Conservation (phyloP, 2,329 filamentous ascomycete species). For the Hawksworthiomyces lignivorus region DNA sequence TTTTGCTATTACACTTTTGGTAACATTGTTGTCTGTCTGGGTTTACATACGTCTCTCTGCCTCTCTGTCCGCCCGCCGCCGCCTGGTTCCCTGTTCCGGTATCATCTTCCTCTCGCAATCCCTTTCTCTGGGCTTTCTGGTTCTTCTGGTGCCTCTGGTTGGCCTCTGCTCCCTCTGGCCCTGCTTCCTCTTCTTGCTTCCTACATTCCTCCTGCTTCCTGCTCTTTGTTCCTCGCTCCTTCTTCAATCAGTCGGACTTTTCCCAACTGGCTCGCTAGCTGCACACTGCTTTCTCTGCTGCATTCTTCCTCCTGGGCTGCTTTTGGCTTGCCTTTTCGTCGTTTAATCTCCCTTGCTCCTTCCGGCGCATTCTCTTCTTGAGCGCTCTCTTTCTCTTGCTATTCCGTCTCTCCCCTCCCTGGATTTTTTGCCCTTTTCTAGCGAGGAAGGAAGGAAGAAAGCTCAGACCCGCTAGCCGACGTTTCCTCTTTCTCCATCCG, state of each 20-base stretch:
- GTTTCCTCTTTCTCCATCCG: conserved; percentile 5
- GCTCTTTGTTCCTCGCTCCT: neutral
- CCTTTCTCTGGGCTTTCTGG: neutral
- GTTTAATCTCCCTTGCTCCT: conserved; percentile 5
- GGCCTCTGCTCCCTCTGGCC: too few relatives aligned
- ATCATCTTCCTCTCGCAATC: conserved; percentile 7
- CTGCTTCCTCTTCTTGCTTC: neutral
- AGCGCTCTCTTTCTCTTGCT: conserved; percentile 1
- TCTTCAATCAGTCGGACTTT: too few relatives aligned
- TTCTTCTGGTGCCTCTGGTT: too few relatives aligned
- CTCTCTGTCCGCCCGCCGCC: too few relatives aligned
- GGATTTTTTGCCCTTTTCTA: neutral
- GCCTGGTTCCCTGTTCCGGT: conserved; percentile 7
- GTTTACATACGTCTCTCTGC: too few relatives aligned
- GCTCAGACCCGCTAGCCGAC: conserved; percentile 11
- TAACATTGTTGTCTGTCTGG: too few relatives aligned
- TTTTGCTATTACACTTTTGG: too few relatives aligned
- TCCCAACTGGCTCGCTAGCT: too few relatives aligned
- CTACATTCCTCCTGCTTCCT: neutral
- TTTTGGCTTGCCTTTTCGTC: too few relatives aligned
- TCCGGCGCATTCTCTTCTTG: conserved; percentile 5
- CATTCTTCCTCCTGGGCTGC: too few relatives aligned
- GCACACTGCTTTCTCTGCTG: too few relatives aligned
- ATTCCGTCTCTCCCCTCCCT: neutral
- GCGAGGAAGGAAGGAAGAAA: conserved; percentile 3